Evolutionary conservation across 345 rosid genomes (phyloP), one percentile per base, ranked within the genome.

Genomic region (Boechera retrofracta): DNA sequence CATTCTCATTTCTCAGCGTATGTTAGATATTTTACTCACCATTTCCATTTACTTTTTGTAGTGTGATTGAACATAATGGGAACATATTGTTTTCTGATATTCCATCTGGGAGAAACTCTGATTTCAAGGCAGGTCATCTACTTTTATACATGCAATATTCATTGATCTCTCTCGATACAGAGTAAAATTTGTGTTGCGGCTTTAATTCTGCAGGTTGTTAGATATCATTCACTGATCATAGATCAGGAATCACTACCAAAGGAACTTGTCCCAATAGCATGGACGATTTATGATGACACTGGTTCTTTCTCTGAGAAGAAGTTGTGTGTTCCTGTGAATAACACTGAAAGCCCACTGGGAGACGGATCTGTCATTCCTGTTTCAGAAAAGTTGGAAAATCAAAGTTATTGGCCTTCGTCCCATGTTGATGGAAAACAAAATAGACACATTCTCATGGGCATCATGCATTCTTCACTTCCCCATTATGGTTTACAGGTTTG

Each of bases 401-500:
- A 70, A 70, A 81, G 74, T 36, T 69, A 47, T 69, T 51, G 66
- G 78, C 42, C 78, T 83, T 80, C 73, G 45, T 64, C 79, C 33
- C 57, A 73, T 55, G 56, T 81, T 47, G 71, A 79, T 51, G 62
- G 64, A 62, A 71, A 55, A 49, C 73, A 28, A 62, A 79, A 72
- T 31, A 64, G 82, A 81, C 83, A 82, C 74, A 84, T 88, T 83
- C 77, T 94, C 64, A 94, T 94, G 98, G 98, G 92, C 44, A 84
- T 92, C 78, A 89, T 66, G 96, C 98, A 94, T 79, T 83, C 92
- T 78, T 80, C 87, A 18, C 79, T 93, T 79, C 98, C 98, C 57
- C 98, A 94, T 80, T 94, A 87, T 74, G 98, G 98, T 60, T 84
- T 94, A 67, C 98, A 94, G 97, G 98, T 94, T 77, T 73, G 79